A percentile compares a stretch with the other conserved stretches of the same genome.
phyloP scores from a whole-genome alignment of 148 eudicot genomes.

The Silene latifolia region DNA sequence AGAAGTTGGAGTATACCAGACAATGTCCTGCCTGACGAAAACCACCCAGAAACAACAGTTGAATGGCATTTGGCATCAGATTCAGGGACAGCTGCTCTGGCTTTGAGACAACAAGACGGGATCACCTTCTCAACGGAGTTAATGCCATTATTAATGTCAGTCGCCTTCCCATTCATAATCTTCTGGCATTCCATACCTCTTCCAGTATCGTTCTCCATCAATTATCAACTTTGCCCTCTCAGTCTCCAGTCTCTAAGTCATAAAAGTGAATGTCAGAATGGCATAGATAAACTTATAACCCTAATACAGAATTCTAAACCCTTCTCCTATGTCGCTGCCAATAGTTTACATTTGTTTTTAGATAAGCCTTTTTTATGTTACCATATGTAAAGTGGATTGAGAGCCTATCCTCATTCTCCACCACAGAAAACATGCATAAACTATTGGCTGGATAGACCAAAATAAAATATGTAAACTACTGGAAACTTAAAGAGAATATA shows the following conservation, averaged over 20 bases:
- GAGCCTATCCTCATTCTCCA: no score
- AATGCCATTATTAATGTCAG: slow-evolving; percentile 30
- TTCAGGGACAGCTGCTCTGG: slow-evolving; percentile 57
- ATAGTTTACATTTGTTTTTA: background rate
- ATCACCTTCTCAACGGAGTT: slow-evolving; percentile 29
- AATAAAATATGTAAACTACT: no score
- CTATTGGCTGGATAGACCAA: no score
- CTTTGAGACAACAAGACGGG: slow-evolving; percentile 88
- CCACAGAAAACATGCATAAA: no score
- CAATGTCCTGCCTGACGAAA: slow-evolving; percentile 54
- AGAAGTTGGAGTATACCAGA: slow-evolving; percentile 43
- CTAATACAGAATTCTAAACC: background rate
- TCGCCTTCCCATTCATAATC: slow-evolving; percentile 79
- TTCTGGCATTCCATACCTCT: slow-evolving; percentile 25
- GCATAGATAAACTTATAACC: background rate
- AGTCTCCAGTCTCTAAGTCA: background rate
- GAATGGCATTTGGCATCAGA: slow-evolving; percentile 74
- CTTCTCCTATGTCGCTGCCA: background rate
- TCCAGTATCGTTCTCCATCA: background rate
- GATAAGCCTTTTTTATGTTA: background rate
- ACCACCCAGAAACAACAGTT: slow-evolving; percentile 98
- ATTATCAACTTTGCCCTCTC: background rate
- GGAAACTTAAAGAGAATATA: no score
- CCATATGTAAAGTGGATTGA: background rate
- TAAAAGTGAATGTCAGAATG: background rate